Conservation (phyloP, 768 basidiomycete genomes). For the Boletus fagicola region DNA sequence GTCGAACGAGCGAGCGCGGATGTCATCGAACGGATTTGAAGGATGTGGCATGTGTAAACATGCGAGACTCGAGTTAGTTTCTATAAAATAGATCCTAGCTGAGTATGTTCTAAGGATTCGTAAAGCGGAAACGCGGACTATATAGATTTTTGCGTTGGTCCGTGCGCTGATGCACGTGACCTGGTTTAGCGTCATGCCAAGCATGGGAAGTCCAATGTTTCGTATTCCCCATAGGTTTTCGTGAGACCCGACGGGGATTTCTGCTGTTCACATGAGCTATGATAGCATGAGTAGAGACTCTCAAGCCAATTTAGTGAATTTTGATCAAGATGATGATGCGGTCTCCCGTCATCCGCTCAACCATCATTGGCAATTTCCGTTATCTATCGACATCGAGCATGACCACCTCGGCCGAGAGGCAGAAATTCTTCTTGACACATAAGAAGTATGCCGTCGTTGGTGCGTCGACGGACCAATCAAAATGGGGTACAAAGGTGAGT, state of each 20-base stretch:
- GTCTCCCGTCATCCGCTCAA: constrained; percentile 3
- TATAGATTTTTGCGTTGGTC: constrained; percentile 37
- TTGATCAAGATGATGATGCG: constrained; percentile 2
- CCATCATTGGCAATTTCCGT: constrained; percentile 4
- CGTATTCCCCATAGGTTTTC: background rate
- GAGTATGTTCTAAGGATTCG: constrained; percentile 68
- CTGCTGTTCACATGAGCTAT: background rate
- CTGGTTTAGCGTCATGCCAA: background rate
- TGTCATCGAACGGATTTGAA: constrained; percentile 74
- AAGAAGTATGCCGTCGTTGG: constrained; percentile 76
- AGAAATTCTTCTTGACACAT: constrained; percentile 56
- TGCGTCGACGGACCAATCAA: constrained; percentile 74
- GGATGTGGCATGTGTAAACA: constrained; percentile 73
- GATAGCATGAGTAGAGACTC: background rate
- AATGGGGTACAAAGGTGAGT: constrained; percentile 73
- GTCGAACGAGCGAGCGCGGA: constrained; percentile 61
- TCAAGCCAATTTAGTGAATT: background rate
- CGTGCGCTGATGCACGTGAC: constrained; percentile 33
- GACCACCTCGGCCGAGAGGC: constrained; percentile 41
- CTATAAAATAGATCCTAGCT: constrained; percentile 80
- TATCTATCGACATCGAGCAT: constrained; percentile 20
- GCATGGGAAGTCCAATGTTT: background rate
- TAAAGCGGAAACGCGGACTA: constrained; percentile 17
- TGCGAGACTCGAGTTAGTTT: constrained; percentile 78
- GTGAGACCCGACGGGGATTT: background rate